Percentiles rank a stretch among this genome's conserved stretches.
Conservation (phyloP, 352 stramenopile species). For the Bremia lactucae region DNA sequence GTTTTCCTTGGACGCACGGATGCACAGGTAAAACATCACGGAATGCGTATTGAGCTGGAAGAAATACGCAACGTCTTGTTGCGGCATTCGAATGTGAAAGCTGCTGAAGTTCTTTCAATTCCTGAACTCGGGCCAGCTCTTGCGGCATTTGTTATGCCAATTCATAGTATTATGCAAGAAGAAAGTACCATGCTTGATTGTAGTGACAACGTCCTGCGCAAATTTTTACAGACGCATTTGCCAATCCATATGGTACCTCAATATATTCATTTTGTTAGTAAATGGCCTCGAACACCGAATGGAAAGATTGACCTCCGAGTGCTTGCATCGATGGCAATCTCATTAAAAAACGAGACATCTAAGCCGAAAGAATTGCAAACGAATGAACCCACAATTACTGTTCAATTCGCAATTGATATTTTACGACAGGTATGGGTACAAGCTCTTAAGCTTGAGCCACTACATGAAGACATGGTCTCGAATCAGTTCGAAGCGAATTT, state of each 20-base stretch:
- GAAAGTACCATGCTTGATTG: no score
- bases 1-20: slow-evolving; percentile 63
- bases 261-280: slow-evolving; percentile 27
- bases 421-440: slow-evolving; percentile 42
- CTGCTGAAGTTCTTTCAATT: slow-evolving; percentile 38
- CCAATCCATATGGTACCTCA: slow-evolving; percentile 62
- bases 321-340: no score
- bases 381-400: slow-evolving; percentile 5
- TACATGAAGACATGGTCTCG: slow-evolving; percentile 5
- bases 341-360: no score
- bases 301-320: slow-evolving; percentile 56
- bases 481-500: slow-evolving; percentile 4
- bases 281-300: slow-evolving; percentile 55
- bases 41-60: slow-evolving; percentile 73
- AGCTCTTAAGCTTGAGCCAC: slow-evolving; percentile 26
- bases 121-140: slow-evolving; percentile 13
- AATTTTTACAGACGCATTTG: slow-evolving; percentile 25
- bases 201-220: slow-evolving; percentile 12
- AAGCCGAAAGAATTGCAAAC: no score
- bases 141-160: slow-evolving; percentile 41
- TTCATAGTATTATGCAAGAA: slow-evolving; percentile 3
- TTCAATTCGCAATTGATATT: slow-evolving; percentile 25
- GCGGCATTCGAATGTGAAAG: slow-evolving; percentile 20
- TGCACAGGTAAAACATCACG: slow-evolving; percentile 69
- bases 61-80: slow-evolving; percentile 62